Base-by-base conservation (phyloP, 2,329 filamentous ascomycete species). In the Colletotrichum tanaceti region DNA sequence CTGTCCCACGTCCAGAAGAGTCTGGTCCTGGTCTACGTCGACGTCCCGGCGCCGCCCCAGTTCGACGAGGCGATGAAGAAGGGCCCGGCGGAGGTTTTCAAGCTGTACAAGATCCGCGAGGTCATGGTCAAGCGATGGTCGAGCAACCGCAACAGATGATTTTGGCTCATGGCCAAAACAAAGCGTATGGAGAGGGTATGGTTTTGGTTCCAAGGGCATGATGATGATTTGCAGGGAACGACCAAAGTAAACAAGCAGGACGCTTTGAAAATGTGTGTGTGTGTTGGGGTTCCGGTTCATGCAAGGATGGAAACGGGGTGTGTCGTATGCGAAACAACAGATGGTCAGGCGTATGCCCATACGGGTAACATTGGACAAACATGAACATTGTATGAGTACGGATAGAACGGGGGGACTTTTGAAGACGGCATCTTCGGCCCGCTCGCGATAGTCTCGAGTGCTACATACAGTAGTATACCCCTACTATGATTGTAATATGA, bases 1-100 rank as follows among this genome's bases (percentile, higher is more conserved):
- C 89, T 98, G 73, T 90, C 91, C 1, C 93, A 97, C 74, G 96
- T 97, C 5, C 89, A 91, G 76, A 99, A 99, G 85, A 97, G 90
- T 57, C 79, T 99, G 72, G 90, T 98, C 44, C 78, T 99, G 39
- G 91, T 92, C 47, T 99, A 98, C 76, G 94, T 99, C 14, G 94
- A 98, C 72, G 86, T 99, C 5, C 96, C 96, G 2, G 86, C 91
- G 4, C 91, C 93, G 1, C 74, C 83, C 18, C 80, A 81, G 54
- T 80, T 83, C 35, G 77, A 82, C 2, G 78, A 79, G 43, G 82
- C 83, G 18, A 74, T 82, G 18, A 78, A 79, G 65, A 75, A 82
- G 32, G 89, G 66, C 3, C 85, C 96, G 58, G 86, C 89, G 1
- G 82, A 81, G 11, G 78, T 91, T 32, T 78, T 98, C 74, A 85